Evolutionary conservation across 441 rosid species (phyloP).

Genomic region (Biscutella auriculata): DNA sequence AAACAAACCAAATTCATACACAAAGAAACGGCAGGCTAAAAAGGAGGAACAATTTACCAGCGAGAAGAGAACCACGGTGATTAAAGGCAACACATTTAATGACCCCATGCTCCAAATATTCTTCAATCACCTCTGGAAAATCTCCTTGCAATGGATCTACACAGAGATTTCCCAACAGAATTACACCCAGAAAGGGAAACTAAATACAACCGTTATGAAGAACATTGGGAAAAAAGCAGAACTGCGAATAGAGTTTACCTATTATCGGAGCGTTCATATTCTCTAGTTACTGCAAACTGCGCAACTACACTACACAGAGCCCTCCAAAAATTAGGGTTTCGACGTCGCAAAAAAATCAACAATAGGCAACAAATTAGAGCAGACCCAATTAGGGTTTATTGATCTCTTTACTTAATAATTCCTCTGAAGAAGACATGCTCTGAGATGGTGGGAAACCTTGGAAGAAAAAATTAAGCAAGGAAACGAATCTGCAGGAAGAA

Average conservation of each 20-base stretch:
- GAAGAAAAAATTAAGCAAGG: not conserved
- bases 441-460: not conserved
- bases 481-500: not conserved
- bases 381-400: not conserved
- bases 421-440: not conserved
- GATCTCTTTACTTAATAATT: not conserved
- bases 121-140: constrained; percentile 96
- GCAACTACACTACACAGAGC: not conserved
- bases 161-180: not conserved
- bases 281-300: not conserved
- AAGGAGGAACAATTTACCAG: constrained; percentile 32
- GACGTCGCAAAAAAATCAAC: not conserved
- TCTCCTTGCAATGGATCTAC: constrained; percentile 97
- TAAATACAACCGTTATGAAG: not conserved
- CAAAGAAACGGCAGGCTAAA: not conserved
- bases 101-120: constrained; percentile 84
- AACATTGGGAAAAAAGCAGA: not conserved
- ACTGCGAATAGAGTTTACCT: constrained; percentile 27
- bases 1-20: not conserved
- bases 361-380: not conserved
- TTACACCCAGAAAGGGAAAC: not conserved
- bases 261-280: constrained; percentile 68
- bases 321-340: constrained; percentile 14
- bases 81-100: constrained; percentile 93
- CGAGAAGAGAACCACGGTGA: constrained; percentile 95